phyloP scores from a whole-genome alignment of 202 grass and related monocot species.

The Cymbopogon flexuosus region DNA sequence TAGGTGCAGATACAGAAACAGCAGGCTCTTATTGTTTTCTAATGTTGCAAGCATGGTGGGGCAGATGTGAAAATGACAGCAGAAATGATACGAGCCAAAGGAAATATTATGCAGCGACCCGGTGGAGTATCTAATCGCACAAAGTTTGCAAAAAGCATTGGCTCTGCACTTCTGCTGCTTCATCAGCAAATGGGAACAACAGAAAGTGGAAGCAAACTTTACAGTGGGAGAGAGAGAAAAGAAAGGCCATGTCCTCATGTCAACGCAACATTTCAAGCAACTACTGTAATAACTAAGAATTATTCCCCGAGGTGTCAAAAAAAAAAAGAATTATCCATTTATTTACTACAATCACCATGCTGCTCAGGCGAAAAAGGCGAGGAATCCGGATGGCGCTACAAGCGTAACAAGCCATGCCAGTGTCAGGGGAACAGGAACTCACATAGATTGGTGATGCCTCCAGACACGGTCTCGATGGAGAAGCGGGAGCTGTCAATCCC shows the following conservation, averaged over 20 bases:
- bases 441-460: constrained; percentile 95
- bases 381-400: not conserved
- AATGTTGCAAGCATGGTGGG: not conserved
- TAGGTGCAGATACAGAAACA: not conserved
- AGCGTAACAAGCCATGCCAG: not conserved
- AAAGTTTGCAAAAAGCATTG: not conserved
- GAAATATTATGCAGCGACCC: not conserved
- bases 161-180: not conserved
- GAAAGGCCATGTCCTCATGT: not conserved
- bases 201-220: not conserved
- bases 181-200: not conserved
- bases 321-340: too few species aligned
- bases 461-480: constrained; percentile 70
- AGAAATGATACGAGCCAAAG: not conserved
- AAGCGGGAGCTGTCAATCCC: constrained; percentile 67
- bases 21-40: not conserved
- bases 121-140: not conserved
- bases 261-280: not conserved
- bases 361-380: not conserved
- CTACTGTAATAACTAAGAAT: not conserved
- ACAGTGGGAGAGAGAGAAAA: not conserved
- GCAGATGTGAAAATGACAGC: not conserved
- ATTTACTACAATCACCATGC: not conserved
- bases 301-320: too few species aligned
- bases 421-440: constrained; percentile 32